Conservation (phyloP, 1,284 basidiomycete species). For the Entoloma clypeatum region DNA sequence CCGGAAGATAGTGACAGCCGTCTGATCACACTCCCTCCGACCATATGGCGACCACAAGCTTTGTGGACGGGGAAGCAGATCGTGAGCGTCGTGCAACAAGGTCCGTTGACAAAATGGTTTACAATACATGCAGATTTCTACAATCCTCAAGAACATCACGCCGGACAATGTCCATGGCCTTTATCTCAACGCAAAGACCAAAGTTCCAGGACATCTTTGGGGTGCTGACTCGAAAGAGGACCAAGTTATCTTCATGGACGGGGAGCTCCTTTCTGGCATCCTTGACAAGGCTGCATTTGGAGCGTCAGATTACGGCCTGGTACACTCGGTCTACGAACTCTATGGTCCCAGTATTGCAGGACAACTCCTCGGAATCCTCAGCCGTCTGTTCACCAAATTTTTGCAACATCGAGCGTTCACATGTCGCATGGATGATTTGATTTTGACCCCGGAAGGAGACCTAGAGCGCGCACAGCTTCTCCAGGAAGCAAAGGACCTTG, state of each 20-base stretch:
- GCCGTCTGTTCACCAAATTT: conserved; percentile 95
- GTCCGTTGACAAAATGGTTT: conserved; percentile 4
- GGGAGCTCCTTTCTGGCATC: conserved; percentile 89
- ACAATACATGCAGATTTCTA: conserved; percentile 70
- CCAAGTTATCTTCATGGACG: conserved; percentile 87
- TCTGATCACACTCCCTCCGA: conserved; percentile 83
- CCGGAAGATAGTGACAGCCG: conserved; percentile 83
- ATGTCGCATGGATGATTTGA: conserved; percentile 98
- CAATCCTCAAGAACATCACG: conserved; percentile 89
- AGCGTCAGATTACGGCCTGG: conserved; percentile 92
- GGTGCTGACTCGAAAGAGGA: conserved; percentile 77
- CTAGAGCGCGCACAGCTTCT: conserved; percentile 67
- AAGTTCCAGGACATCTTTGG: conserved; percentile 86
- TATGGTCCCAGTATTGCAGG: conserved; percentile 92
- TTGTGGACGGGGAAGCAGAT: conserved; percentile 99
- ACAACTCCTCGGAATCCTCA: conserved; percentile 88
- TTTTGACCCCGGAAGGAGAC: conserved; percentile 85
- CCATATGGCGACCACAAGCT: conserved; percentile 87
- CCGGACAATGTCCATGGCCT: conserved; percentile 80
- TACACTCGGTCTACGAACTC: conserved; percentile 99
- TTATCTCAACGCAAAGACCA: conserved; percentile 84
- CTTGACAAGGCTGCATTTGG: conserved; percentile 98
- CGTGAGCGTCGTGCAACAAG: conserved; percentile 44
- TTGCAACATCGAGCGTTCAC: conserved; percentile 97
- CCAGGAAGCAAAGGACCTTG: conserved; percentile 66